Conservation (phyloP, 805 yeast species). For the Saccharomycopsis microspora region DNA sequence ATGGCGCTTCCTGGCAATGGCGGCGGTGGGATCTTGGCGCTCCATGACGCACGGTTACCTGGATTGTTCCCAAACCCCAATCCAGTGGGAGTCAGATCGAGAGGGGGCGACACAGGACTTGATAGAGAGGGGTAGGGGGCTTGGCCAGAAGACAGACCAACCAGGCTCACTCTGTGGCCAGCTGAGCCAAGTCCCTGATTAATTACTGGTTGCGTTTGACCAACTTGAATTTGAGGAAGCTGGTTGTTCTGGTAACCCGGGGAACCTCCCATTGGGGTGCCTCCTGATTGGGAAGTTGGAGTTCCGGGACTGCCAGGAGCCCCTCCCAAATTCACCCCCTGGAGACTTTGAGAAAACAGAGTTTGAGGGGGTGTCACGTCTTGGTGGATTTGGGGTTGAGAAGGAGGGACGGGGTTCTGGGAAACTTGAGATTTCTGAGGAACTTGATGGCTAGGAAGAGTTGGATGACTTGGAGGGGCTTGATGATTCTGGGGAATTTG, state of each 20-base stretch:
- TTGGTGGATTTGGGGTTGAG: neutral
- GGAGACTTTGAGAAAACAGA: conserved; percentile 28
- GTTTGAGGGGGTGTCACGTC: conserved; percentile 17
- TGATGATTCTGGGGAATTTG: conserved; percentile 10
- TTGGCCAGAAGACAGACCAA: too few relatives aligned
- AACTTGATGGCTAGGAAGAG: neutral
- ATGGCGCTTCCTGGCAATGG: neutral
- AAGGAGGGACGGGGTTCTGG: neutral
- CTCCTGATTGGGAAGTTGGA: too few relatives aligned
- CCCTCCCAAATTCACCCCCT: too few relatives aligned
- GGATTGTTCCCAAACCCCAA: conserved; percentile 11
- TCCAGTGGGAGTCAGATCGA: conserved; percentile 16
- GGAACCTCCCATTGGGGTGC: too few relatives aligned
- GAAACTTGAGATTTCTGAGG: conserved; percentile 17
- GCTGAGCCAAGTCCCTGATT: too few relatives aligned
- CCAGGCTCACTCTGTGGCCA: too few relatives aligned
- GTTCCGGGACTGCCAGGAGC: too few relatives aligned
- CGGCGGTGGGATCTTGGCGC: too few relatives aligned
- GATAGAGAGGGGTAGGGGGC: too few relatives aligned
- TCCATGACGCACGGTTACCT: neutral
- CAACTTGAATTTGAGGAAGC: too few relatives aligned
- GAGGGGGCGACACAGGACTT: conserved; percentile 9
- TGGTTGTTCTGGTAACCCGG: too few relatives aligned
- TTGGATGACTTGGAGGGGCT: conserved; percentile 23
- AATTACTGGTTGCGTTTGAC: too few relatives aligned